Base-by-base conservation (phyloP, 352 stramenopile species). In the Globisporangium canariense region DNA sequence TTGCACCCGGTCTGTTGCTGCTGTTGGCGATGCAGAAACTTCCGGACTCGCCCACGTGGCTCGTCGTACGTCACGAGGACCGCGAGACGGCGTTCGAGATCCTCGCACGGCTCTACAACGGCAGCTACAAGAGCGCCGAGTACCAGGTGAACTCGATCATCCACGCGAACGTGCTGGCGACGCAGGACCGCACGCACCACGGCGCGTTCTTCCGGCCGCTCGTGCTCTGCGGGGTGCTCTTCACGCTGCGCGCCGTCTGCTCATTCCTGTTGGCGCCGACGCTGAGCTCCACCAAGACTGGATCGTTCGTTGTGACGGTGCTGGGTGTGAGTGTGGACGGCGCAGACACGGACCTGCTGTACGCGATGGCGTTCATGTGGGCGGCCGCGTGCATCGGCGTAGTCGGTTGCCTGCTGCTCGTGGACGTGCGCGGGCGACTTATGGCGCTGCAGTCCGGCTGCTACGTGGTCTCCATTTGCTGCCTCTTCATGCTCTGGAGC, bases 31-130 rank as follows among this genome's bases (percentile, higher is more conserved):
- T 83, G 45, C 86, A 94, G 63, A 77, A 77, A 16, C 71, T 94
- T 18, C 82, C 83, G 0, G 86, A 91, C 63, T 91, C 83, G n/a
- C 83, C 83, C 2, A 88, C 86, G 60, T 94, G 81, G 83, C 81
- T 94, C 60, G 70, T 94, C 28, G 62, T 80, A 3, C 80, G 76
- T 51, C 83, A 93, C 56, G 76, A 91, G 50, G 86, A 94, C 69
- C 80, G 74, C 20, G 74, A 87, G 52, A 68, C 77, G n/a, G 75
- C 83, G 2, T 91, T 89, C 55, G 65, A 76, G 52, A 74, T 94
- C 25, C 76, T 88, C 36, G 76, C 74, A 16, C 69, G 73, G 56
- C 74, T 94, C 8, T 89, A 81, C 60, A 67, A 75, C 38, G 60
- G 73, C 6, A 69, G 85, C 60, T 79, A 83, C 59, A 66, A 74